phyloP scores from a whole-genome alignment of 2,329 filamentous ascomycete genomes.

The Fusarium buxicola region DNA sequence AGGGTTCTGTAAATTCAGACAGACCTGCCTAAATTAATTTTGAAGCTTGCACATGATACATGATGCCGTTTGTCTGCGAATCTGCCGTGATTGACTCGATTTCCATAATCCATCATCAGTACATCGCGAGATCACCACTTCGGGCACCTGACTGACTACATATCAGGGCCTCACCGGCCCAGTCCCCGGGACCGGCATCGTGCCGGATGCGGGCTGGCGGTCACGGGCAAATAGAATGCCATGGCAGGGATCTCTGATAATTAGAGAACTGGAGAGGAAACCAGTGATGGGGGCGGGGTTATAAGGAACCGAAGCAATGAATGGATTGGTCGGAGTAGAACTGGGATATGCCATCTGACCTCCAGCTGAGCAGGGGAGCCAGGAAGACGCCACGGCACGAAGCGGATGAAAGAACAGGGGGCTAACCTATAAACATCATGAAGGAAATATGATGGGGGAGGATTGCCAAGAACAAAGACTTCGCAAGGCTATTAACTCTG shows the following conservation, averaged over 20 bases:
- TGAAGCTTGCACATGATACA: neutral
- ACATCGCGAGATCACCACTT: too few species aligned
- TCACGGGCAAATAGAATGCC: conserved; percentile 15
- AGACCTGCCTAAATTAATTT: neutral
- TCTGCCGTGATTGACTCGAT: neutral
- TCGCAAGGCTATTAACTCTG: too few species aligned
- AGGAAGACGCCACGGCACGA: neutral
- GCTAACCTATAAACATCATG: too few species aligned
- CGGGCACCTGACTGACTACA: conserved; percentile 7
- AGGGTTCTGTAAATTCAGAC: conserved; percentile 36
- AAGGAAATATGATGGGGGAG: too few species aligned
- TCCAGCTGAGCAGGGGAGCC: neutral
- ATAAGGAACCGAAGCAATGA: conserved; percentile 12
- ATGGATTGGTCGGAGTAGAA: conserved; percentile 16
- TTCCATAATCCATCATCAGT: neutral
- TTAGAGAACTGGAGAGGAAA: neutral
- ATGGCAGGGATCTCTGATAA: conserved; percentile 9
- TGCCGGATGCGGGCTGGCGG: conserved; percentile 17
- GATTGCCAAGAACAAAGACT: too few species aligned
- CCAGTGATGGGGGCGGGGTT: conserved; percentile 6
- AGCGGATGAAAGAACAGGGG: too few species aligned
- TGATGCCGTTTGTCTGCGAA: conserved; percentile 2
- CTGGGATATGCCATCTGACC: conserved; percentile 23
- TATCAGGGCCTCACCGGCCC: conserved; percentile 7
- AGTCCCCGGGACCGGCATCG: conserved; percentile 21